Conservation (phyloP, 441 rosid genomes). For the Croton setiger region DNA sequence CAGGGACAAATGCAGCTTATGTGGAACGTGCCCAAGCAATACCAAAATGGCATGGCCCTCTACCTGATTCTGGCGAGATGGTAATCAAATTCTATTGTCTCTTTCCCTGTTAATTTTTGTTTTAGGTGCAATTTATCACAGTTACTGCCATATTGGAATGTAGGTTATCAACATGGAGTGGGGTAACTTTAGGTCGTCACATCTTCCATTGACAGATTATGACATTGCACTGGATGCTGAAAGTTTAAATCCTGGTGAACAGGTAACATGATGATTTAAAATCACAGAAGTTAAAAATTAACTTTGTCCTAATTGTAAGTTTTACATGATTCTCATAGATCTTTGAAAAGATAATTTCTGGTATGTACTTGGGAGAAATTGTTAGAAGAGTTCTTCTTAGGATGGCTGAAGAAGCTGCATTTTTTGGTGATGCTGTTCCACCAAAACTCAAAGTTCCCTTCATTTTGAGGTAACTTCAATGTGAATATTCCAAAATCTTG, state of each 20-base stretch:
- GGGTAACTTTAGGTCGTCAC: slow-evolving; percentile 76
- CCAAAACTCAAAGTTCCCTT: slow-evolving; percentile 69
- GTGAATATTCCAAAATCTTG: background rate
- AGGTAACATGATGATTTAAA: slow-evolving; percentile 34
- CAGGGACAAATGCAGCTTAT: slow-evolving; percentile 94
- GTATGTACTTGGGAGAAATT: slow-evolving; percentile 94
- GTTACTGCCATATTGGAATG: slow-evolving; percentile 12
- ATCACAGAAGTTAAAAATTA: background rate
- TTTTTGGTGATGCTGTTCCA: slow-evolving; percentile 79
- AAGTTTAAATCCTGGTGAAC: slow-evolving; percentile 72
- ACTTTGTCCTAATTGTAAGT: background rate
- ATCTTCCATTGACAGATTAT: slow-evolving; percentile 70
- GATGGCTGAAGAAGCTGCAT: slow-evolving; percentile 82
- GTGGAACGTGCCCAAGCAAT: slow-evolving; percentile 81
- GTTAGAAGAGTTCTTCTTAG: slow-evolving; percentile 68
- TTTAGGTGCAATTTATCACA: background rate
- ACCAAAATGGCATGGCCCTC: slow-evolving; percentile 89
- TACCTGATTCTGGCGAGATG: slow-evolving; percentile 91
- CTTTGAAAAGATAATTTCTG: slow-evolving; percentile 85
- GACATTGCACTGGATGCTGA: slow-evolving; percentile 56
- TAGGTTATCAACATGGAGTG: slow-evolving; percentile 90
- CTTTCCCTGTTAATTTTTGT: background rate
- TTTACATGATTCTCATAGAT: slow-evolving; percentile 35
- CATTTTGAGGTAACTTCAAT: slow-evolving; percentile 52
- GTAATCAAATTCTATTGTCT: slow-evolving; percentile 30